Evolutionary conservation across 1,284 basidiomycete genomes (phyloP).

Genomic region (Sanghuangporus sanghuang): DNA sequence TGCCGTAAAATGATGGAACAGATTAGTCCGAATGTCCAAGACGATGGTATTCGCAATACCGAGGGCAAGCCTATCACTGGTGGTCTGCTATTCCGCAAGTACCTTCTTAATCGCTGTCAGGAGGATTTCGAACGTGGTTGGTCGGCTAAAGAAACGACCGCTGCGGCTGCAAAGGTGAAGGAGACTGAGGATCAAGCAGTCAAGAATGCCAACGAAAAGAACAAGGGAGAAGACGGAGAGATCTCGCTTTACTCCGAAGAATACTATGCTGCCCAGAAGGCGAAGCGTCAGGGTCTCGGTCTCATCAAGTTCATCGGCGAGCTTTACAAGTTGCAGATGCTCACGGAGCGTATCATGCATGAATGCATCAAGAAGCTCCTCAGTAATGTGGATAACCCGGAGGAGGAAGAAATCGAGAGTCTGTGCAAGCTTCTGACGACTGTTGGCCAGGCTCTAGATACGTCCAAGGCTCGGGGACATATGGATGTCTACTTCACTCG

Average conservation of each 20-base stretch:
- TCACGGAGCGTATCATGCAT: conserved; percentile 94
- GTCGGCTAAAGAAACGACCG: conserved; percentile 67
- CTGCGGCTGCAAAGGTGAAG: conserved; percentile 53
- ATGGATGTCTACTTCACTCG: conserved; percentile 93
- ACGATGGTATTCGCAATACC: conserved; percentile 72
- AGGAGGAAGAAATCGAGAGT: conserved; percentile 97
- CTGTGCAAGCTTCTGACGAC: conserved; percentile 91
- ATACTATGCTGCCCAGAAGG: conserved; percentile 95
- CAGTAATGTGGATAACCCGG: conserved; percentile 88
- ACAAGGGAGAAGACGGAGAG: conserved; percentile 47
- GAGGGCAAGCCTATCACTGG: conserved; percentile 86
- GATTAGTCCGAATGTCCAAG: conserved; percentile 81
- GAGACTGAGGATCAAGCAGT: conserved; percentile 55
- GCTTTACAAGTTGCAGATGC: conserved; percentile 94
- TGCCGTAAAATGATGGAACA: conserved; percentile 93
- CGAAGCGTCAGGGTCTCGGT: conserved; percentile 94
- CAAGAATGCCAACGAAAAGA: conserved; percentile 30
- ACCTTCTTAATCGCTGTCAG: conserved; percentile 89
- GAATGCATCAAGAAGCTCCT: conserved; percentile 94
- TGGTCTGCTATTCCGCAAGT: conserved; percentile 92
- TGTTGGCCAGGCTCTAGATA: conserved; percentile 81
- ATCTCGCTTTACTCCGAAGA: conserved; percentile 87
- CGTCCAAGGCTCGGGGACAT: conserved; percentile 71
- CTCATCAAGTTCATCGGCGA: conserved; percentile 98
- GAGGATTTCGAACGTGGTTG: conserved; percentile 92